Base-by-base conservation (phyloP, 1,284 basidiomycete genomes). In the Trichosporon sp. region DNA sequence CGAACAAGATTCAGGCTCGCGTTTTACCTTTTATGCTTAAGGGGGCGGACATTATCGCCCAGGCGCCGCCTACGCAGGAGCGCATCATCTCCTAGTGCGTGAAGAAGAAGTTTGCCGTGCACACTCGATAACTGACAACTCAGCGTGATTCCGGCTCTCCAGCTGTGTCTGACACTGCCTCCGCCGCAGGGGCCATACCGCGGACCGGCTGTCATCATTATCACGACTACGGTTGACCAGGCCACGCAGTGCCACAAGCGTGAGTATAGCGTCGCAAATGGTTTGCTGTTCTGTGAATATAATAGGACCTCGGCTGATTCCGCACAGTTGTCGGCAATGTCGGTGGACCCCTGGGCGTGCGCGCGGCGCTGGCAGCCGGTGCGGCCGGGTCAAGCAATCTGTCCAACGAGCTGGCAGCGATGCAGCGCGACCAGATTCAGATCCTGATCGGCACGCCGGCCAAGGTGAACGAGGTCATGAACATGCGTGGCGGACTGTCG, bases 1-100 rank as follows among this genome's bases (percentile, higher is more conserved):
- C 95, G 5, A 98, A 97, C 81, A 99, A 98, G 83, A 96, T 98
- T 68, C 95, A 99, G 80, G 93, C 95, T 76, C 88, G 95, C 61
- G 94, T 95, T 44, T 84, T 99, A 62, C 95, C 95, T 1, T 97
- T 96, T 81, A 87, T 99, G 66, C 84, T 98, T 58, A 88, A 91
- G 64, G 78, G 93, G 9, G 87, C 91, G 49, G 96, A 99, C 73
- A 95, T 98, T 73, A 97, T 99, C 71, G 95, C 95, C 6, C 95
- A 99, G 81, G 95, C 95, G 11, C 95, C 95, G 49, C 95, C 95
- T 0, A 98, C 95, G 0, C 95, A 98, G 79, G 95, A 99, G 79
- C 86, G 95, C 56, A 98, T 99, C 74, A 95, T 95, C 32, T 92
- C 93, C 62, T 99, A 99, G 75, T 80, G 70, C 58, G 76, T 68